Base-by-base conservation (phyloP, 2,329 filamentous ascomycete genomes). In the Alternaria atra region DNA sequence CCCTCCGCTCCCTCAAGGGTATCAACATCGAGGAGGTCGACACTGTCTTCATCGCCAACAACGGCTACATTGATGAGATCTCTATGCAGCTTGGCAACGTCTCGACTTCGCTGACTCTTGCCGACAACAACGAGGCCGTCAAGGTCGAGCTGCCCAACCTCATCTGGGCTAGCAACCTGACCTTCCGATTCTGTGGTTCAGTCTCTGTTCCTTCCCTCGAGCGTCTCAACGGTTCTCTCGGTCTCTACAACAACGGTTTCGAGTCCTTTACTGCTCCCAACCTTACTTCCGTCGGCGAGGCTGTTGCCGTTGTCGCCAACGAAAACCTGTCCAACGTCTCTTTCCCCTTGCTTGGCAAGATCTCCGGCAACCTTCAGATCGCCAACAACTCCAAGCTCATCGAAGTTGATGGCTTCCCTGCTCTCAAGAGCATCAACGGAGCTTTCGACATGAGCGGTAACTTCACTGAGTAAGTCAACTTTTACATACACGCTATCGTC, bases 341-440 rank as follows among this genome's bases (percentile, higher is more conserved):
- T 61, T 86, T 97, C 81, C 89, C 91, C 48, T 47, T 76, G 23
- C 85, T 98, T 46, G 85, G 84, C 68, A 85, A 81, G 55, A 86
- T 97, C 73, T 88, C 86, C 69, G 94, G 92, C 82, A 92, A 91
- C 78, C 87, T 97, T 78, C 89, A 91, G 71, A 88, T 99, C 75
- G 90, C 91, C 81, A 97, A 97, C 88, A 97, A 98, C 89, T 92
- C 92, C 63, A 83, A 84, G 57, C 86, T 97, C 34, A 71, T 80
- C 58, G 77, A 82, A 62, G 84, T 97, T 58, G 80, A 86, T 66
- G 88, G 87, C 34, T 91, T 98, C 81, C 85, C 86, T 63, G 77
- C 84, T 66, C 86, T 99, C 29, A 76, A 86, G 75, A 86, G 83
- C 56, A 87, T 97, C 60, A 86, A 70, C 66, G 94, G 94, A 82